A percentile compares a stretch with the other conserved stretches of the same genome.
phyloP scores from a whole-genome alignment of 108 stramenopile species.

The Nannochloropsis granulata region DNA sequence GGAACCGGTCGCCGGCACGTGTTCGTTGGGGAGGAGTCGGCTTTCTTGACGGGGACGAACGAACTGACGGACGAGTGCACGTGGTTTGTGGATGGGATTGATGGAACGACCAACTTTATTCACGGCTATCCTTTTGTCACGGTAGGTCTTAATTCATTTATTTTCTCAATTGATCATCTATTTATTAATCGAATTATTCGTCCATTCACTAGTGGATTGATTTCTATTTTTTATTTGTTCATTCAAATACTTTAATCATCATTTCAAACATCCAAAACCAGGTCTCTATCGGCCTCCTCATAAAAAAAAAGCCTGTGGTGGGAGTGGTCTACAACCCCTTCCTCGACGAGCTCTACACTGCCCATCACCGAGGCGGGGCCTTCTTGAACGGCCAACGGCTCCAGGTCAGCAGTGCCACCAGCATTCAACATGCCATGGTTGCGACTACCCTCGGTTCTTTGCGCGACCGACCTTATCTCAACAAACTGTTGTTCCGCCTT shows the following conservation, averaged over 20 bases:
- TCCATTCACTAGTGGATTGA: too few species aligned
- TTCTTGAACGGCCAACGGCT: conserved; percentile 57
- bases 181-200: background rate
- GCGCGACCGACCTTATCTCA: background rate
- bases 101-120: conserved; percentile 62
- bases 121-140: conserved; percentile 57
- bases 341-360: conserved; percentile 64
- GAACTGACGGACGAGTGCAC: background rate
- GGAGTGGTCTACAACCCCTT: conserved; percentile 74
- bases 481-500: background rate
- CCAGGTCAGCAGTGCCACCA: background rate
- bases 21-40: conserved; percentile 24
- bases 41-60: background rate
- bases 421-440: background rate
- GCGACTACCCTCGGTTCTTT: background rate
- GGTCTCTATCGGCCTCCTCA: background rate
- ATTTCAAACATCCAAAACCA: background rate
- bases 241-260: background rate
- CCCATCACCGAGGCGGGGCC: conserved; percentile 53
- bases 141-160: conserved; percentile 33
- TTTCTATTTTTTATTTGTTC: background rate
- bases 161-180: conserved; percentile 48
- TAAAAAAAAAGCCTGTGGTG: conserved; percentile 35
- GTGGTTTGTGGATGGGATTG: conserved; percentile 64
- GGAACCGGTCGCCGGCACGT: background rate